Evolutionary conservation across 495 filamentous ascomycete species (phyloP), one percentile per base, ranked within the genome.

Genomic region (Corynascus novoguineensis): DNA sequence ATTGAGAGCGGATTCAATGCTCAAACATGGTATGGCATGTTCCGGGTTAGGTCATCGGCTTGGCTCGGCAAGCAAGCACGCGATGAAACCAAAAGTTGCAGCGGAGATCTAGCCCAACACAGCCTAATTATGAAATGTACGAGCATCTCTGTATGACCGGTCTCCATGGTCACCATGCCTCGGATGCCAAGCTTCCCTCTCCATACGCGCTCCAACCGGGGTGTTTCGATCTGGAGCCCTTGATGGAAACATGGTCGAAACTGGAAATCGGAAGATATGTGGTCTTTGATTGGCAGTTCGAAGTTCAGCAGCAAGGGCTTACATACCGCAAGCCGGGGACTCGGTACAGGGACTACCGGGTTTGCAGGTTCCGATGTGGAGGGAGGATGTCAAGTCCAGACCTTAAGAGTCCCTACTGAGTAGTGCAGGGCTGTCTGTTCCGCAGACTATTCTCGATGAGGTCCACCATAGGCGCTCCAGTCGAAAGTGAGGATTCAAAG

Each of bases 61-160:
- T n/a, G n/a, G n/a, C n/a, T n/a, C n/a, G n/a, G n/a, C n/a, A n/a
- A n/a, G n/a, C n/a, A n/a, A n/a, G 2, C 40, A 44, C 19, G 40
- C 40, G 40, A 44, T 44, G 40, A 22, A 44, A 44, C 40, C 40
- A 22, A 22, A 44, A 44, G 40, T 44, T 44, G 24, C 40, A 44
- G 5, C 21, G 15, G 19, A 24, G 19, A 19, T 14, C 19, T 9
- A 44, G 24, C 17, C 17, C 3, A 44, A 22, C 21, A 44, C 24
- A 44, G 40, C 19, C 40, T 44, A 44, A 44, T 24, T n/a, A n/a
- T n/a, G n/a, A n/a, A n/a, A 9, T 5, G 5, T 24, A n/a, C n/a
- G n/a, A n/a, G n/a, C n/a, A n/a, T 44, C 19, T 11, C 19, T 24
- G 1, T 44, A 8, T 12, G 2, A 9, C 40, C 40, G 21, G 40